phyloP scores from a whole-genome alignment of 441 rosid species.

The Corymbia calophylla region DNA sequence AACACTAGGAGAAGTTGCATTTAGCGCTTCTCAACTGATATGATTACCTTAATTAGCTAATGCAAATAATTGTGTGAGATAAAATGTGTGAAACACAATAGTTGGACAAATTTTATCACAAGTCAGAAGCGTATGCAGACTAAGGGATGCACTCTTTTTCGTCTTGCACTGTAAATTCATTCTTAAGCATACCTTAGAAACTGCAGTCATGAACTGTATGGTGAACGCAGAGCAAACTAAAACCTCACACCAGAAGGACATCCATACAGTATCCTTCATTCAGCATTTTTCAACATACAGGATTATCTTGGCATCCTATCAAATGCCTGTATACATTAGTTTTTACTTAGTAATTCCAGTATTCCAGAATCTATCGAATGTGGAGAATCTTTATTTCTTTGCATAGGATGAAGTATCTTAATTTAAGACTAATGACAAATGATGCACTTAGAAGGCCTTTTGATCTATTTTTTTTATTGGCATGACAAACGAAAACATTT shows the following conservation, averaged over 20 bases:
- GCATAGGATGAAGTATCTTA: not conserved
- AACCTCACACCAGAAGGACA: not conserved
- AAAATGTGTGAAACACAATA: not conserved
- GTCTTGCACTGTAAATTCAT: not conserved
- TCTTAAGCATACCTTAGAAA: not conserved
- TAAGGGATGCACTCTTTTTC: not conserved
- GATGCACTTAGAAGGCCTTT: not conserved
- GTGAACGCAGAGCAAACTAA: not conserved
- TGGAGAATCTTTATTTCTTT: not conserved
- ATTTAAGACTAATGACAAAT: not conserved
- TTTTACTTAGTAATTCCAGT: not conserved
- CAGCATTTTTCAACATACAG: not conserved
- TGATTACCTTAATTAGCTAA: not conserved
- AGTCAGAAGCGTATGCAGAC: accelerated
- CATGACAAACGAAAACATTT: not conserved
- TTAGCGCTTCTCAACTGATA: accelerated
- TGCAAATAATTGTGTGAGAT: accelerated
- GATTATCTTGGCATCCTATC: not conserved
- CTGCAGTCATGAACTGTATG: not conserved
- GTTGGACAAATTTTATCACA: not conserved
- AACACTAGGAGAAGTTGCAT: not conserved
- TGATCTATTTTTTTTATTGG: not conserved
- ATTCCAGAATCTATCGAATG: not conserved
- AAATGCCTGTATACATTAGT: not conserved
- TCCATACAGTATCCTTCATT: not conserved